Conservation (phyloP, 2,329 filamentous ascomycete species). For the Paramyrothecium roridum region DNA sequence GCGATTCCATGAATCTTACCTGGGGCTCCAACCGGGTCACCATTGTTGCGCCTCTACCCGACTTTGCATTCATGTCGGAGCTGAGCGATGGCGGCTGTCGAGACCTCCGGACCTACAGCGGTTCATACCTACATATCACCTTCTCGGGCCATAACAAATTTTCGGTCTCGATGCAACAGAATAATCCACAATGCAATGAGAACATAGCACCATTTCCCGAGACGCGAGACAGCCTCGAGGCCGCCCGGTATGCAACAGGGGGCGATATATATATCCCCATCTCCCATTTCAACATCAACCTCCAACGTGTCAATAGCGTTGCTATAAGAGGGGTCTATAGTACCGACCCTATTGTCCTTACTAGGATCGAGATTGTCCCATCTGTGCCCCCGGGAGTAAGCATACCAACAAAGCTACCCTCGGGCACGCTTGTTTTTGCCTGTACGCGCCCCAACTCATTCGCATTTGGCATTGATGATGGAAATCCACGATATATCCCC, state of each 20-base stretch:
- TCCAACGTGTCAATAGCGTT: conserved; percentile 53
- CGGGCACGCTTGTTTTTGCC: conserved; percentile 57
- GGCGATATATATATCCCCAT: conserved; percentile 65
- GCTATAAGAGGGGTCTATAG: conserved; percentile 64
- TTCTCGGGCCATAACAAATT: conserved; percentile 62
- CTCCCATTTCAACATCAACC: conserved; percentile 62
- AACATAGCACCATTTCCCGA: conserved; percentile 59
- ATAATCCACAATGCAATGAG: conserved; percentile 59
- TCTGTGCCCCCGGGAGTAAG: conserved; percentile 47
- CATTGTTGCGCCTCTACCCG: conserved; percentile 30
- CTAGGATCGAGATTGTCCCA: conserved; percentile 58
- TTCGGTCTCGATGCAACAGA: conserved; percentile 62
- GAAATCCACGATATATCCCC: conserved; percentile 42
- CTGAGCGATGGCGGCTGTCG: conserved; percentile 34
- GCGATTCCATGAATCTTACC: conserved; percentile 55
- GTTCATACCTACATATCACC: conserved; percentile 61
- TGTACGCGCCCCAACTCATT: conserved; percentile 70
- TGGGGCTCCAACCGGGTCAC: conserved; percentile 49
- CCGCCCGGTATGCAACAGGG: conserved; percentile 50
- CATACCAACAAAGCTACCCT: conserved; percentile 58
- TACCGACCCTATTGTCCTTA: conserved; percentile 44
- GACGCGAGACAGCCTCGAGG: conserved; percentile 67
- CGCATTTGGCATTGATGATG: conserved; percentile 71
- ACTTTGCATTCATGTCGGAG: conserved; percentile 60
- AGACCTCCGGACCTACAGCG: conserved; percentile 52